phyloP scores from a whole-genome alignment of 768 basidiomycete genomes.

The Hysterangium stoloniferum region DNA sequence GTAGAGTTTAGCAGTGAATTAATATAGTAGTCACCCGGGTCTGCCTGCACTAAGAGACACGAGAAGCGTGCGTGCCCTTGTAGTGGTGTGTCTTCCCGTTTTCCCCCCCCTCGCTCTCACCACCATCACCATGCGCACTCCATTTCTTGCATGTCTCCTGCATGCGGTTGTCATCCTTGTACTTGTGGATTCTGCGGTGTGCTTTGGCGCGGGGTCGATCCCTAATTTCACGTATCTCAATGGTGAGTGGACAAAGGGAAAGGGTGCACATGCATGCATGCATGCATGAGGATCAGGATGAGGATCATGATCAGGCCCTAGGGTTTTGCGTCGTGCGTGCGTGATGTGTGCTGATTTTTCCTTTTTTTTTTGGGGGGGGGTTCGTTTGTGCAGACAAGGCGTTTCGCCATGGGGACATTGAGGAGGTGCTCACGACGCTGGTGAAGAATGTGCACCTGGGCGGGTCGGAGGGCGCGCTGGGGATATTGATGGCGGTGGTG shows the following conservation, averaged over 20 bases:
- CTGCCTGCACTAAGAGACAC: no score
- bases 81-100: not conserved
- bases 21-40: no score
- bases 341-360: not conserved
- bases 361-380: not conserved
- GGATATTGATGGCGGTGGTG: conserved; percentile 33
- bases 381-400: conserved; percentile 45
- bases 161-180: conserved; percentile 26
- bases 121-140: not conserved
- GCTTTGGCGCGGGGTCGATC: conserved; percentile 63
- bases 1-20: no score
- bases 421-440: conserved; percentile 54
- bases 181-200: conserved; percentile 37
- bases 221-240: conserved; percentile 64
- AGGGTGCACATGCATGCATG: no score
- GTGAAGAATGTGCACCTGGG: conserved; percentile 37
- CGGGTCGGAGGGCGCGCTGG: conserved; percentile 29
- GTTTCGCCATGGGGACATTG: conserved; percentile 72
- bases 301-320: no score
- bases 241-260: no score
- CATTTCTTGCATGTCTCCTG: not conserved
- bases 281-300: no score
- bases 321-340: not conserved
- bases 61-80: no score
- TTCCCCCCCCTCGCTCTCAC: not conserved